phyloP scores from a whole-genome alignment of 129 eudicot genomes.

The Flaveria sonorensis region DNA sequence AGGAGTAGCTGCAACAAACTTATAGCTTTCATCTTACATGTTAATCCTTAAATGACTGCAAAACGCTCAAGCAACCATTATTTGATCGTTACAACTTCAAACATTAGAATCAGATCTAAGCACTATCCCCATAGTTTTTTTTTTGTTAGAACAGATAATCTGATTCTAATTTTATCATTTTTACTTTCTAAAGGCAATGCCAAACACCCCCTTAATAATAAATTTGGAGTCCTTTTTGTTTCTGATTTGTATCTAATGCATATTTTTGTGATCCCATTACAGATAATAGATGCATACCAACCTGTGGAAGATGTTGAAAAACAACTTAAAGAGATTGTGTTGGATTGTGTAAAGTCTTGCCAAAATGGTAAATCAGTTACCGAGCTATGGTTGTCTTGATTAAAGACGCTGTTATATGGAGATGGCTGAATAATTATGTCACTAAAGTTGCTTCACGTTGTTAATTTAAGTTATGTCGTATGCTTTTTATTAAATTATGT shows the following conservation, averaged over 20 bases:
- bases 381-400: constrained; percentile 59
- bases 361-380: constrained; percentile 61
- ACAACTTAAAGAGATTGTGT: constrained; percentile 52
- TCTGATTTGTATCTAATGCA: too few species aligned
- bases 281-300: constrained; percentile 76
- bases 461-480: neutral
- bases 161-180: neutral
- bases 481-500: too few species aligned
- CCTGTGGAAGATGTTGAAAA: constrained; percentile 75
- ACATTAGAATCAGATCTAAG: neutral
- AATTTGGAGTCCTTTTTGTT: neutral
- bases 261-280: constrained; percentile 19
- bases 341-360: constrained; percentile 61
- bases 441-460: too few species aligned
- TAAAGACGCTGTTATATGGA: neutral
- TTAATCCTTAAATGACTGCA: neutral
- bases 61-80: neutral
- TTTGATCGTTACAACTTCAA: neutral
- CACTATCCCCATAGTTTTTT: too few species aligned
- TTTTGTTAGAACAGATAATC: neutral
- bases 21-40: neutral
- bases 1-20: neutral
- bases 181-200: neutral
- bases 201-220: too few species aligned
- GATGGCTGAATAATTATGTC: neutral